These are phyloP conservation scores for Radiomyces spectabilis DNA, from an alignment of 192 early-diverging fungal species.

Conservation along the genomic window DNA sequence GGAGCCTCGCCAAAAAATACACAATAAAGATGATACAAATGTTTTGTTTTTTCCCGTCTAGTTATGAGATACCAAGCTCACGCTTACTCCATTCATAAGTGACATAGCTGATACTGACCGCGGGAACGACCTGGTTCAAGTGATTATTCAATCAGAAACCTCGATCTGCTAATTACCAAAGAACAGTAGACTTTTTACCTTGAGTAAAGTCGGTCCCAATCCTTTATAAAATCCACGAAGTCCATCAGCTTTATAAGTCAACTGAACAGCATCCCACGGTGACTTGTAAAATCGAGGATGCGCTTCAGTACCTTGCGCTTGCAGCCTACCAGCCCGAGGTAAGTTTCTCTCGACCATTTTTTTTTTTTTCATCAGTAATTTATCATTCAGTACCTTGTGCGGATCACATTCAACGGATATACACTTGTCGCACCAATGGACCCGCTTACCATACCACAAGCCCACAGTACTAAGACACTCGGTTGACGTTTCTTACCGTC, in stretches of 20 bases:
- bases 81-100: slow-evolving; percentile 58
- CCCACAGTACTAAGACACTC: slow-evolving; percentile 45
- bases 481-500: slow-evolving; percentile 31
- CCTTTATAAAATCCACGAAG: slow-evolving; percentile 69
- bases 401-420: slow-evolving; percentile 66
- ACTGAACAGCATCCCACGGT: slow-evolving; percentile 48
- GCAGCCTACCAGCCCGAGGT: no score
- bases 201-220: slow-evolving; percentile 61
- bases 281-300: slow-evolving; percentile 60
- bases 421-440: slow-evolving; percentile 59
- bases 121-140: slow-evolving; percentile 51
- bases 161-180: no score
- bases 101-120: slow-evolving; percentile 63
- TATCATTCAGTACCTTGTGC: slow-evolving; percentile 78
- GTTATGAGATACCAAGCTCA: slow-evolving; percentile 17
- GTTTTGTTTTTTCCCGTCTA: no score
- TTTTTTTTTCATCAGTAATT: no score
- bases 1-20: no score
- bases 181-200: no score
- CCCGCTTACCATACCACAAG: slow-evolving; percentile 60
- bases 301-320: slow-evolving; percentile 70
- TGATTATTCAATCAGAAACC: no score
- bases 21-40: no score
- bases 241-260: slow-evolving; percentile 52
- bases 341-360: no score